Percentiles rank a stretch among this genome's conserved stretches.
Evolutionary conservation across 78 protist species (phyloP).

Genomic region (Blattamonas nauphoetae): DNA sequence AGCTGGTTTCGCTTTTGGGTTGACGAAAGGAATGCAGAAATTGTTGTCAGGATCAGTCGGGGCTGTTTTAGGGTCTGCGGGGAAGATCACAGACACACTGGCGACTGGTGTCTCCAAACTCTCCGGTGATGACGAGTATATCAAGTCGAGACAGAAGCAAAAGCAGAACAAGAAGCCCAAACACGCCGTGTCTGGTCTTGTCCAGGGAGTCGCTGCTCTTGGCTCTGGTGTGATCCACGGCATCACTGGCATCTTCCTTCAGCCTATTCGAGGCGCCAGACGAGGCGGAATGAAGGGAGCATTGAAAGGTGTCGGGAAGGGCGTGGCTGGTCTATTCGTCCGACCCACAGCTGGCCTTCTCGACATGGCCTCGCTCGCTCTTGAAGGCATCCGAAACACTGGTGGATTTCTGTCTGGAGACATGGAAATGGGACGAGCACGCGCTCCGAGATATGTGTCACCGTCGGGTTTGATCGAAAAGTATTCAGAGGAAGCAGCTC

Average conservation of each 20-base stretch:
- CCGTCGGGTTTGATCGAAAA: not conserved
- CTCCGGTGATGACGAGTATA: not conserved
- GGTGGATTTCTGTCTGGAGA: not conserved
- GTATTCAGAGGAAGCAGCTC: not conserved
- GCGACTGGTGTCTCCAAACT: not conserved
- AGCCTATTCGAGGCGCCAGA: slow-evolving; percentile 10
- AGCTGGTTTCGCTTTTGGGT: not conserved
- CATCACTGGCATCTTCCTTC: not conserved
- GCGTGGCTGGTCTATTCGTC: not conserved
- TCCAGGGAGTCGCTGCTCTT: not conserved
- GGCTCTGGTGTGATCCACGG: not conserved
- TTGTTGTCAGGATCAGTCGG: not conserved
- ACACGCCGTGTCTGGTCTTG: slow-evolving; percentile 1
- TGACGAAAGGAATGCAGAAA: not conserved
- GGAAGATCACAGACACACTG: not conserved
- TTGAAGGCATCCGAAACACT: slow-evolving; percentile 9
- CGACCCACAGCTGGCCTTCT: slow-evolving; percentile 8
- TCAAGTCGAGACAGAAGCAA: not conserved
- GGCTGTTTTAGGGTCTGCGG: not conserved
- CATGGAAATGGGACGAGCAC: not conserved
- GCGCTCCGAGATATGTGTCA: not conserved
- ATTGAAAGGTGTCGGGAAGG: slow-evolving; percentile 21
- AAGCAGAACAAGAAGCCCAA: not conserved
- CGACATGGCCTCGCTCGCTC: slow-evolving; percentile 11
- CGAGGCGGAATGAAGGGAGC: not conserved